These are phyloP conservation scores for Wilcoxina mikolae DNA, from an alignment of 495 filamentous ascomycete species.

Conservation along the genomic window DNA sequence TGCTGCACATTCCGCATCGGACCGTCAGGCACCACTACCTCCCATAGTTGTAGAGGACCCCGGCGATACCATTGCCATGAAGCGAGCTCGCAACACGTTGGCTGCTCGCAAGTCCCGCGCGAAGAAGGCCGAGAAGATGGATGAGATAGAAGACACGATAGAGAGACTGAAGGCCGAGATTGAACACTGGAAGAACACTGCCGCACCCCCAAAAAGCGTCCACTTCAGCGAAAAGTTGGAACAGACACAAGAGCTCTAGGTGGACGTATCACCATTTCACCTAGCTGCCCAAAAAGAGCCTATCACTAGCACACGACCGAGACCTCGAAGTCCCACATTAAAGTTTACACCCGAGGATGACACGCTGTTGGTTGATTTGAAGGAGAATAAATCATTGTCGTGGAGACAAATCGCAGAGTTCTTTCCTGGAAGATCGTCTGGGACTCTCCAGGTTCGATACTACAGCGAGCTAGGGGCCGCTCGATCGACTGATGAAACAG, in stretches of 20 bases:
- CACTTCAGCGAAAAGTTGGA: too few species aligned
- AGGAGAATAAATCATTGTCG: slow-evolving; percentile 80
- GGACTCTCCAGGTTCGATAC: slow-evolving; percentile 82
- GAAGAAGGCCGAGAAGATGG: slow-evolving; percentile 57
- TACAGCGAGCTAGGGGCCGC: slow-evolving; percentile 86
- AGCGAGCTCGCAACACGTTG: slow-evolving; percentile 89
- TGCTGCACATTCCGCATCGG: slow-evolving; percentile 60
- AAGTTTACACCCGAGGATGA: slow-evolving; percentile 89
- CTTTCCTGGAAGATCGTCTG: slow-evolving; percentile 75
- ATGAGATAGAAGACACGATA: slow-evolving; percentile 44
- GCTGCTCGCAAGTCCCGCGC: slow-evolving; percentile 89
- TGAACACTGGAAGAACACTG: slow-evolving; percentile 34
- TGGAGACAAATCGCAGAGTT: slow-evolving; percentile 96
- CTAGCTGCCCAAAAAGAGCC: too few species aligned
- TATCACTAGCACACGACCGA: too few species aligned
- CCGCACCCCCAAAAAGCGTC: too few species aligned
- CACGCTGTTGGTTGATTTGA: slow-evolving; percentile 65
- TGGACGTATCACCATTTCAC: too few species aligned
- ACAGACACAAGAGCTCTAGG: too few species aligned
- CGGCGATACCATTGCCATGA: slow-evolving; percentile 55
- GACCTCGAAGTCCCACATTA: slow-evolving; percentile 67
- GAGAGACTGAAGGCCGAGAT: slow-evolving; percentile 37
- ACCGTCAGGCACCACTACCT: slow-evolving; percentile 63
- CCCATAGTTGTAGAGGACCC: slow-evolving; percentile 66
- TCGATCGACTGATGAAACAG: slow-evolving; percentile 84